Percentiles rank a stretch among this genome's conserved stretches.
These are phyloP conservation scores for Pseudogymnoascus sp. DNA, from an alignment of 2,329 filamentous ascomycete genomes.

Conservation along the genomic window DNA sequence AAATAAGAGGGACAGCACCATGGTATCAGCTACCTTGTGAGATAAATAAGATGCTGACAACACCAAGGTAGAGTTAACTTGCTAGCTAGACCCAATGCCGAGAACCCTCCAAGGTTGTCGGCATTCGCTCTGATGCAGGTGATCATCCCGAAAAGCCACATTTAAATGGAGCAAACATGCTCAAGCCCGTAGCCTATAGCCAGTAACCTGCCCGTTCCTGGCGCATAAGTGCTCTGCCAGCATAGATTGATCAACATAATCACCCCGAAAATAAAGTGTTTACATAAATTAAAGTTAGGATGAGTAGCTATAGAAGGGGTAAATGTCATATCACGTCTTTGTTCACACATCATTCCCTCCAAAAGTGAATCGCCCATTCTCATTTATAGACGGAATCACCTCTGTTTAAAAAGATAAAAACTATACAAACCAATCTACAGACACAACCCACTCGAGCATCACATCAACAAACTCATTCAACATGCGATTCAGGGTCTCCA, in stretches of 20 bases:
- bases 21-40: neutral
- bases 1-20: neutral
- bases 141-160: neutral
- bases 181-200: neutral
- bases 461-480: neutral
- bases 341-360: neutral
- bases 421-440: too few species aligned
- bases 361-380: neutral
- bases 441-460: neutral
- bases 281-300: neutral
- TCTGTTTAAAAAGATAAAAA: neutral
- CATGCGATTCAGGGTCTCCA: slow-evolving; percentile 12
- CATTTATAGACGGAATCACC: neutral
- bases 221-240: neutral
- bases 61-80: neutral
- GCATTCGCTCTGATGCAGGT: neutral
- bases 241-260: neutral
- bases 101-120: neutral
- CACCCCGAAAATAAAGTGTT: neutral
- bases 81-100: neutral
- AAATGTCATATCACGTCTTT: neutral
- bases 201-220: neutral
- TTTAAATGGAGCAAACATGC: slow-evolving; percentile 8
- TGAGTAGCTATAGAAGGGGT: neutral
- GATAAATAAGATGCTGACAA: neutral